Base-by-base conservation (phyloP, 805 yeast species). In the Spathaspora gorwiae region DNA sequence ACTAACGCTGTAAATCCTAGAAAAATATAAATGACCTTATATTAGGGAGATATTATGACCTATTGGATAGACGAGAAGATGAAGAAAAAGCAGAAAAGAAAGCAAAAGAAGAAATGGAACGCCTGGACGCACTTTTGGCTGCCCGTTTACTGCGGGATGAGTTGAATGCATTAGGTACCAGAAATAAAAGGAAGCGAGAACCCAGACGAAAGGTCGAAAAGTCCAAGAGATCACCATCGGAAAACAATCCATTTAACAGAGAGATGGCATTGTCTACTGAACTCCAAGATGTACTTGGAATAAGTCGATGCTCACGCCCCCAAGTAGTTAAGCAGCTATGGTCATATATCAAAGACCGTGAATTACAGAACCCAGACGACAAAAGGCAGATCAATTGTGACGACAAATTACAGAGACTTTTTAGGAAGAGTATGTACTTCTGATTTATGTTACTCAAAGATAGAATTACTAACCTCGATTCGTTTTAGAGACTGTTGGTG, bases 241-340 rank as follows among this genome's bases (percentile, higher is more conserved):
- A 72, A 26, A 68, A 66, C 52, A 61, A 68, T 35, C 62, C 70
- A 6, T 68, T 70, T 55, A 67, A 74, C 37, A 67, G 70, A 34
- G 78, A 76, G 14, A 59, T 73, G 61, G 60, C 61, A 8, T 59
- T 85, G 24, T 78, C 85, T 29, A 69, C 75, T 2, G 75, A 73
- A 34, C 68, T 87, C 30, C 69, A 72, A 41, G 70, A 59, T 3
- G 59, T 87, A 12, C 57, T 87, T 7, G 72, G 71, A 0, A 47
- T 40, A 2, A 58, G 58, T 1, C 71, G 64, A 44, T 56, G 79
- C 37, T 73, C 90, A 3, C 66, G 95, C 52, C 81, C 92, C 0
- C 83, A 83, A 57, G 81, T 84, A 13, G 90, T 85, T 8, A 84
- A 84, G 49, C 62, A 62, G 39, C 59, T 86, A 5, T 87, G 95